These are phyloP conservation scores for Pseudozyma pruni DNA, from an alignment of 1,284 basidiomycete genomes.

Conservation along the genomic window DNA sequence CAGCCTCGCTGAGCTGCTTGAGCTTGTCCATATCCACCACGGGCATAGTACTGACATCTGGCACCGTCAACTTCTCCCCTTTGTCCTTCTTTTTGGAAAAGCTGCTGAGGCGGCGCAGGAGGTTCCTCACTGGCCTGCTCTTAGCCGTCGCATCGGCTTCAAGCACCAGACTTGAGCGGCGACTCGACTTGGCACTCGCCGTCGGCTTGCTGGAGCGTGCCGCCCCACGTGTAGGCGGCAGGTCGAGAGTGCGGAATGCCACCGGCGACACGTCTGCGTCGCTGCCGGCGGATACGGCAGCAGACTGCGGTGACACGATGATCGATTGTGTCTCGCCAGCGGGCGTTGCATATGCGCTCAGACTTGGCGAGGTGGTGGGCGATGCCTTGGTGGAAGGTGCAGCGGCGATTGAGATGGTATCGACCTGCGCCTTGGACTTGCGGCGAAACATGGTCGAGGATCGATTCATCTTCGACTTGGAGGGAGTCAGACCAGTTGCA, in stretches of 20 bases:
- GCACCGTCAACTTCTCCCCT: conserved; percentile 36
- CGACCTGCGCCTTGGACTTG: conserved; percentile 21
- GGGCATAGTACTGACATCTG: conserved; percentile 40
- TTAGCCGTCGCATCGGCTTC: conserved; percentile 7
- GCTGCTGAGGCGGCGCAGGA: conserved; percentile 49
- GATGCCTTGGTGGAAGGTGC: conserved; percentile 3
- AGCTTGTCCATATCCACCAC: conserved; percentile 31
- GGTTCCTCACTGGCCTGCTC: conserved; percentile 24
- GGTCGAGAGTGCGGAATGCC: conserved; percentile 29
- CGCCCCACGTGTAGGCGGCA: conserved; percentile 10
- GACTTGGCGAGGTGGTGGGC: conserved; percentile 1
- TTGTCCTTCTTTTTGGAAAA: conserved; percentile 30
- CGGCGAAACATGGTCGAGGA: conserved; percentile 31
- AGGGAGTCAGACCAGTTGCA: conserved; percentile 1
- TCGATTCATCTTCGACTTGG: conserved; percentile 16
- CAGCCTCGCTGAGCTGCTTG: conserved; percentile 20
- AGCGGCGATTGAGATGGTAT: conserved; percentile 2
- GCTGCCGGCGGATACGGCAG: conserved; percentile 27
- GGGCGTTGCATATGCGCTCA: conserved; percentile 26
- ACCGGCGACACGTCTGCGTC: conserved; percentile 39
- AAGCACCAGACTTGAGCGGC: conserved; percentile 20
- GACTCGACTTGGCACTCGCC: conserved; percentile 15
- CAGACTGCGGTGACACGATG: conserved; percentile 28
- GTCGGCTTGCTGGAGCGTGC: conserved; percentile 9
- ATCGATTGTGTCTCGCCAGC: conserved; percentile 13